phyloP scores from a whole-genome alignment of 148 eudicot species.

The Diospyros lotus region DNA sequence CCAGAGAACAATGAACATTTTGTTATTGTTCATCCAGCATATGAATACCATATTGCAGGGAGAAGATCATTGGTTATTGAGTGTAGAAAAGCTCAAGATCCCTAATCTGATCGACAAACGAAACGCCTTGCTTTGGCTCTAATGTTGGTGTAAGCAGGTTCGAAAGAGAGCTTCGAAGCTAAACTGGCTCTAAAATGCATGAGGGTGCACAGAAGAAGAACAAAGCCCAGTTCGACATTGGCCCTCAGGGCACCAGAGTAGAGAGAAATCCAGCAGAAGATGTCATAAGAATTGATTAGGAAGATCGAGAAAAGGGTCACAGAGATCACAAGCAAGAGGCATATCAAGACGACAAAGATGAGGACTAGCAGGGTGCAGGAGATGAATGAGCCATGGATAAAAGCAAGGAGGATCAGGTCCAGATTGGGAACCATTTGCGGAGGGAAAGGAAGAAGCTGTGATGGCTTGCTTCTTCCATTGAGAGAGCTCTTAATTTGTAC shows the following conservation, averaged over 20 bases:
- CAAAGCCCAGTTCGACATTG: slow-evolving; percentile 34
- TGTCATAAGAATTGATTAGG: slow-evolving; percentile 22
- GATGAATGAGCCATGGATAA: slow-evolving; percentile 52
- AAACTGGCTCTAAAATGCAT: slow-evolving; percentile 16
- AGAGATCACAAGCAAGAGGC: slow-evolving; percentile 30
- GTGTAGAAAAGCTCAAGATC: background rate
- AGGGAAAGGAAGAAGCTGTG: background rate
- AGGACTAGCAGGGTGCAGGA: slow-evolving; percentile 35
- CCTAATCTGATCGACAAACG: slow-evolving; percentile 2
- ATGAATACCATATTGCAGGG: too few species aligned
- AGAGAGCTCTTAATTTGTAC: slow-evolving; percentile 9
- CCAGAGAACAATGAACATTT: too few species aligned
- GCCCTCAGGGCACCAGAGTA: slow-evolving; percentile 21
- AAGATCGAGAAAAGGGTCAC: slow-evolving; percentile 30
- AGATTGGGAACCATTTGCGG: slow-evolving; percentile 35
- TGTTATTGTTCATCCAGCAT: too few species aligned
- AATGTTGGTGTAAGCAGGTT: background rate
- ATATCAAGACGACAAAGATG: slow-evolving; percentile 26
- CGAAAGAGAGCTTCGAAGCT: slow-evolving; percentile 18
- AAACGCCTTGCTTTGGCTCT: background rate
- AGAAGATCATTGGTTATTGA: background rate
- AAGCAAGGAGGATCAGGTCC: slow-evolving; percentile 46
- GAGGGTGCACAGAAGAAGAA: slow-evolving; percentile 19
- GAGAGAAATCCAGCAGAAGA: slow-evolving; percentile 12
- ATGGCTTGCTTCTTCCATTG: slow-evolving; percentile 2